Evolutionary conservation across 495 filamentous ascomycete genomes (phyloP), one percentile per base, ranked within the genome.

Genomic region (Penicillium paradoxum): DNA sequence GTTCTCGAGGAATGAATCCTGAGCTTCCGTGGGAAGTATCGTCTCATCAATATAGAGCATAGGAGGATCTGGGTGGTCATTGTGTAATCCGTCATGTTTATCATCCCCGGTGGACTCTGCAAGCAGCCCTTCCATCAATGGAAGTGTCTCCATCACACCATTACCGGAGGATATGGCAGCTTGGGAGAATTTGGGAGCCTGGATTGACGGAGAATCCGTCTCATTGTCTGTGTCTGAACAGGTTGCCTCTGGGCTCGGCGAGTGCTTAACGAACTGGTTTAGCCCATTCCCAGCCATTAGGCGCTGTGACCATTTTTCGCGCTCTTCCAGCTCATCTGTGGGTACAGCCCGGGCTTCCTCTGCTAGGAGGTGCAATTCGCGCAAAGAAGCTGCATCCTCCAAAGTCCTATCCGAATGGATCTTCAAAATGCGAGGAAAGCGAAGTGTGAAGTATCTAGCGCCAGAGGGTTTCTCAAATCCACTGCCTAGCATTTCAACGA

Each of bases 391-490:
- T 6, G 80, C 66, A 45, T 87, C 83, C 33, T 74, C 70, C 61
- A 77, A 81, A 0, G 70, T 69, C 25, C 83, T 69, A 47, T 88
- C 83, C 43, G 64, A 72, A 47, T 85, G 82, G 6, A 88, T 65
- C 57, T 86, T 87, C 43, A 74, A 58, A 13, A 85, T 73, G 4
- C 85, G 77, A 0, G 85, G 82, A 57, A 85, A 86, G 3, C 85
- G 79, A 54, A 87, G 81, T 15, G 79, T 76, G 60, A 71, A 86
- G 54, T 79, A 83, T 14, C 71, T 67, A 10, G 71, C 73, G 38
- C 81, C 76, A 15, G 79, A 71, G 6, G 78, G 76, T 52, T 83
- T 85, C 42, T 84, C 83, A 55, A 84, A 88, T 0, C 84, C 82
- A 29, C 75, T 75, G 3, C 85, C 85, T 19, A 82, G 65, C 45